Base-by-base conservation (phyloP, 2,329 filamentous ascomycete species). In the Penicillium aurantiogriseum region DNA sequence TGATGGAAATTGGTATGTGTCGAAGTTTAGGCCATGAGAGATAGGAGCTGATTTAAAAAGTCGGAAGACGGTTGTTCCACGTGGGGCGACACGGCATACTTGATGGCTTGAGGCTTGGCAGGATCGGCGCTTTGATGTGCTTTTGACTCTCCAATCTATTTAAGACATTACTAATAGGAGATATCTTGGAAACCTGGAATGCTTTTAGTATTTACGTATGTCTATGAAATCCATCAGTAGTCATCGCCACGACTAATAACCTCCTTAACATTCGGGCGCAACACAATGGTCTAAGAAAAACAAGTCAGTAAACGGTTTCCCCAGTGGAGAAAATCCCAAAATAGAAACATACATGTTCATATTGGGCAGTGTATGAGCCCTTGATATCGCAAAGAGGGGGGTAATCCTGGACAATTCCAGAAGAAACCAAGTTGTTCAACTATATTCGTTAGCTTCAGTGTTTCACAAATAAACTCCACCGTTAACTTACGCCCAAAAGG, bases 281-380 rank as follows among this genome's bases (percentile, higher is more conserved):
- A 84, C 63, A 93, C 75, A 66, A 92, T 89, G 35, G 89, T 90
- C 88, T 91, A 48, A 19, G 19, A 25, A 17, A 39, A 27, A 49
- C 46, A 51, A 58, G 44, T 56, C 9, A 62, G 48, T 56, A 64
- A 56, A 71, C 21, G 13, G 23, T 33, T 13, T 40, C 2, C 10
- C 5, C 9, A 19, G 40, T 42, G 25, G n/a, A 53, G 31, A 42
- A 43, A n/a, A 8, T 19, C 50, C 29, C 11, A 48, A 50, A 35
- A 56, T 27, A 40, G 38, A 23, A 35, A 85, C 89, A 83, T 79
- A 95, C 92, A 79, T 97, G 92, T 81, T 97, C 92, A 72, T 87
- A 96, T 74, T 97, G 92, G 63, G 92, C 93, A 27, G 92, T 95
- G 76, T 96, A 96, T 27, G 90, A 95, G 58, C 93, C 93, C 83